phyloP scores from a whole-genome alignment of 345 rosid genomes.

The Pelargonium nanum region DNA sequence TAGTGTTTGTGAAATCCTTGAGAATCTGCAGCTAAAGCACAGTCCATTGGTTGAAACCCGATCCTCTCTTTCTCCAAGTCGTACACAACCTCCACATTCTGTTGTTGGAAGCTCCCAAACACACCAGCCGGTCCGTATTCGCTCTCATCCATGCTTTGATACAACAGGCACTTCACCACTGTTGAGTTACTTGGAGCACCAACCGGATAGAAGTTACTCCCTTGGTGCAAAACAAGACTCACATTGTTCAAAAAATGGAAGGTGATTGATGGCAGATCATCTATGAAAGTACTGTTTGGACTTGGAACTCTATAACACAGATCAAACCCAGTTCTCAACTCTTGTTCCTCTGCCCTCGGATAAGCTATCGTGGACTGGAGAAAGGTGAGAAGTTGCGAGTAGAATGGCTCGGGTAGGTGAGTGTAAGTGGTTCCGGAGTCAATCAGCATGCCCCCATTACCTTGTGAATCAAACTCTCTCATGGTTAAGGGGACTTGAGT shows the following conservation, averaged over 20 bases:
- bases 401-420: conserved; percentile 59
- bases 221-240: conserved; percentile 52
- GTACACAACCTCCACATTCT: conserved; percentile 63
- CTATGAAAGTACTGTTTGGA: conserved; percentile 32
- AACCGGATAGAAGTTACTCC: conserved; percentile 56
- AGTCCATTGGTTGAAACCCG: conserved; percentile 71
- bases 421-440: conserved; percentile 90
- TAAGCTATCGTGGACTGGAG: conserved; percentile 34
- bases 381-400: conserved; percentile 45
- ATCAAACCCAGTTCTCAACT: conserved; percentile 51
- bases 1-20: conserved; percentile 38
- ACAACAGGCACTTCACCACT: conserved; percentile 60
- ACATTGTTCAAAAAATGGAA: conserved; percentile 67
- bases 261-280: conserved; percentile 38
- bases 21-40: conserved; percentile 46
- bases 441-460: conserved; percentile 74
- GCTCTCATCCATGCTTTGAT: conserved; percentile 61
- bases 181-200: conserved; percentile 54
- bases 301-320: conserved; percentile 70
- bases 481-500: conserved; percentile 38
- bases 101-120: conserved; percentile 83
- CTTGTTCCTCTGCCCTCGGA: conserved; percentile 52
- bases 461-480: conserved; percentile 55
- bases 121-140: conserved; percentile 70
- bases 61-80: conserved; percentile 68